Conservation (phyloP, 2,329 filamentous ascomycete genomes). For the Verticillium isaacii region DNA sequence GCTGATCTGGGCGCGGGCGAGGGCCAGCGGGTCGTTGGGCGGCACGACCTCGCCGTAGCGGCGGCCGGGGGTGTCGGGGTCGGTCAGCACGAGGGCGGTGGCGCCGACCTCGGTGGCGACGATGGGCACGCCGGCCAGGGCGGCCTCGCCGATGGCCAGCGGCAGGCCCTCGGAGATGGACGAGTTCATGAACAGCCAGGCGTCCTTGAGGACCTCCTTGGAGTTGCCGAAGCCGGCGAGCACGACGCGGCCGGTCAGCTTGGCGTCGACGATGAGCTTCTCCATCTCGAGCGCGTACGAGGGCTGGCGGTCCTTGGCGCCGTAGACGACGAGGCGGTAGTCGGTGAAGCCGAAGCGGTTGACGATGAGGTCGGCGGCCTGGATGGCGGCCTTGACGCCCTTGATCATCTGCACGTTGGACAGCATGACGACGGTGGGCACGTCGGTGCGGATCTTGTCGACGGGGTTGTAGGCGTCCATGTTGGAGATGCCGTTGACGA, state of each 20-base stretch:
- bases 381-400: slow-evolving; percentile 60
- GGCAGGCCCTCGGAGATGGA: slow-evolving; percentile 52
- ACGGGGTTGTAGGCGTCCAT: slow-evolving; percentile 60
- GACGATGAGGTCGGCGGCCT: slow-evolving; percentile 60
- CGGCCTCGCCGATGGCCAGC: slow-evolving; percentile 54
- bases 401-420: slow-evolving; percentile 58
- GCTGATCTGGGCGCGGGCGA: slow-evolving; percentile 58
- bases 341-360: slow-evolving; percentile 63
- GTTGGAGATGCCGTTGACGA: slow-evolving; percentile 61
- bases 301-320: slow-evolving; percentile 58
- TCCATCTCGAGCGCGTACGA: slow-evolving; percentile 56
- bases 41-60: slow-evolving; percentile 59
- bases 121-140: slow-evolving; percentile 49
- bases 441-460: slow-evolving; percentile 51
- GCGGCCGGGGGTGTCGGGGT: slow-evolving; percentile 37
- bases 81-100: slow-evolving; percentile 50
- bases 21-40: slow-evolving; percentile 55
- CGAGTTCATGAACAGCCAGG: slow-evolving; percentile 55
- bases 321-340: slow-evolving; percentile 59
- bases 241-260: slow-evolving; percentile 44
- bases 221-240: slow-evolving; percentile 54
- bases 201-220: slow-evolving; percentile 47
- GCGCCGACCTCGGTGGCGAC: slow-evolving; percentile 54
- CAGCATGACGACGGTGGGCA: slow-evolving; percentile 60
- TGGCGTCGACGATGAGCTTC: slow-evolving; percentile 52